Evolutionary conservation across 164 flowering plant species (phyloP).

Genomic region (Magnolia changhungtana): DNA sequence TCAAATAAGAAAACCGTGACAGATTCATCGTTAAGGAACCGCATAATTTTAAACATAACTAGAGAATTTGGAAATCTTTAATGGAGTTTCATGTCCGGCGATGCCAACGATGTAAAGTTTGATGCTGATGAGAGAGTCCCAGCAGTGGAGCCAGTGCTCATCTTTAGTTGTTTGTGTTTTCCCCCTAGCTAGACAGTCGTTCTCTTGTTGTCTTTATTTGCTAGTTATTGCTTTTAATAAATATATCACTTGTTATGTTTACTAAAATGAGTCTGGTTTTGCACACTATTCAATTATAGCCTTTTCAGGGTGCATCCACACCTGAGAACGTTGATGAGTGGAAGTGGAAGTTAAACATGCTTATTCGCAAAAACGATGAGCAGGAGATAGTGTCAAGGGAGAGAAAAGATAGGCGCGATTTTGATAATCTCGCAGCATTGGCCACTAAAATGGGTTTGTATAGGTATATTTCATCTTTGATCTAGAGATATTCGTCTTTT

Average conservation of each 20-base stretch:
- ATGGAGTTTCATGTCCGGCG: too few relatives aligned
- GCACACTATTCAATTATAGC: neutral
- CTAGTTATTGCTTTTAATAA: neutral
- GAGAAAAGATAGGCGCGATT: constrained; percentile 78
- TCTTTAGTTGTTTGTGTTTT: neutral
- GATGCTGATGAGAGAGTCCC: too few relatives aligned
- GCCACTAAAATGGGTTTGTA: constrained; percentile 82
- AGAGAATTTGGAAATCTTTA: too few relatives aligned
- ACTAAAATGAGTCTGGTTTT: neutral
- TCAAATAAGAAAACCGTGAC: too few relatives aligned
- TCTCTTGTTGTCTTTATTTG: neutral
- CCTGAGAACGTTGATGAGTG: constrained; percentile 58
- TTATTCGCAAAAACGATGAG: constrained; percentile 52
- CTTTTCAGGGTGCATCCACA: constrained; percentile 41
- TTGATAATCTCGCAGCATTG: constrained; percentile 67
- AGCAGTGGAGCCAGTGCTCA: too few relatives aligned
- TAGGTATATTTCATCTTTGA: constrained; percentile 44
- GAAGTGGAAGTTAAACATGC: constrained; percentile 64
- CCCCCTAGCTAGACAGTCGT: neutral
- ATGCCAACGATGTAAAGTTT: too few relatives aligned
- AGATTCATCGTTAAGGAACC: too few relatives aligned
- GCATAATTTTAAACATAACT: too few relatives aligned
- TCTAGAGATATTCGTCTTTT: neutral
- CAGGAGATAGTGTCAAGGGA: constrained; percentile 85
- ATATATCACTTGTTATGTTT: neutral